A percentile compares a stretch with the other conserved stretches of the same genome.
Conservation (phyloP, 2,329 filamentous ascomycete species). For the Xylaria sp. region DNA sequence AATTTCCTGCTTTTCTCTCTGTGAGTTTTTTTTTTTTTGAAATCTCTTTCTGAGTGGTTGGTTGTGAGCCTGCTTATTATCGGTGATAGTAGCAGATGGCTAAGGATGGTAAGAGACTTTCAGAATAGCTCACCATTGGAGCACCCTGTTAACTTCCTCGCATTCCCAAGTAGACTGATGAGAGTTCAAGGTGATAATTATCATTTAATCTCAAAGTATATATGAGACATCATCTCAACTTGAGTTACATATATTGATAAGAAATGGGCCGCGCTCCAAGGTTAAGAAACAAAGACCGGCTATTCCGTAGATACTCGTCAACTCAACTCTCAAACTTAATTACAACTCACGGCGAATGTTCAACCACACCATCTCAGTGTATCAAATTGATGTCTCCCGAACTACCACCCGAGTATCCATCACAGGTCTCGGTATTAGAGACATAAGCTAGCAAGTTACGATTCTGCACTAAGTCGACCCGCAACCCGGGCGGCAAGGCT, state of each 20-base stretch:
- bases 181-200: neutral
- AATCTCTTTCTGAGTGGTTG: neutral
- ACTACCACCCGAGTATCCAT: neutral
- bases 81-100: neutral
- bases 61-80: neutral
- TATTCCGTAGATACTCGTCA: too few relatives aligned
- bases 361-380: neutral
- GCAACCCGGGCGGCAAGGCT: neutral
- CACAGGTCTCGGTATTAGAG: neutral
- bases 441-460: neutral
- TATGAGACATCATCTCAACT: neutral
- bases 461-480: conserved; percentile 1
- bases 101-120: neutral
- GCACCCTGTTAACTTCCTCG: neutral
- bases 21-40: neutral
- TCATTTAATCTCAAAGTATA: neutral
- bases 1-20: neutral
- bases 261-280: neutral
- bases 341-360: neutral
- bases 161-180: neutral
- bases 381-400: neutral
- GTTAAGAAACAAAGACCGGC: neutral
- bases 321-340: neutral
- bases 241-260: neutral
- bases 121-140: conserved; percentile 2